Evolutionary conservation across 202 grass and related monocot genomes (phyloP).

Genomic region (Digitaria exilis): DNA sequence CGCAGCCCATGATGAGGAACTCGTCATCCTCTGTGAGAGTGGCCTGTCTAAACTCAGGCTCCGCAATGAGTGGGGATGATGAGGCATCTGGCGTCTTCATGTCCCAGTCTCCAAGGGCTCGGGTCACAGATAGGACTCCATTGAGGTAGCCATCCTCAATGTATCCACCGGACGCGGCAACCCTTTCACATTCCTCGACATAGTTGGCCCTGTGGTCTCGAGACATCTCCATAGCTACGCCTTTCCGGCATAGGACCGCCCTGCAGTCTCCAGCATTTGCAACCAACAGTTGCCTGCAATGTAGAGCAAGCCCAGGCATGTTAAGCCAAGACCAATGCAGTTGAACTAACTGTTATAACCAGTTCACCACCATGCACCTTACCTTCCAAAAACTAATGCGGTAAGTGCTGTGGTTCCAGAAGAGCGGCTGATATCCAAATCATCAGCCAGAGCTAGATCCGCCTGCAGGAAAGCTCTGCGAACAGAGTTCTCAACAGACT

Average conservation of each 20-base stretch:
- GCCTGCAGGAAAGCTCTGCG: constrained; percentile 67
- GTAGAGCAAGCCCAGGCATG: not conserved
- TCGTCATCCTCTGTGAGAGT: constrained; percentile 62
- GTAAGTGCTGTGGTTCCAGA: constrained; percentile 87
- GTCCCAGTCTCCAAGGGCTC: constrained; percentile 92
- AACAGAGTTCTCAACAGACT: constrained; percentile 62
- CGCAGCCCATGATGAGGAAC: constrained; percentile 90
- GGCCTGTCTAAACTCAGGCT: constrained; percentile 73
- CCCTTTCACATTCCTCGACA: constrained; percentile 57
- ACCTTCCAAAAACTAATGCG: constrained; percentile 81
- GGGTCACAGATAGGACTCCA: constrained; percentile 72
- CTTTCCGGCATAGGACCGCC: constrained; percentile 75
- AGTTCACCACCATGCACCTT: not conserved
- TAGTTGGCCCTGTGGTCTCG: constrained; percentile 72
- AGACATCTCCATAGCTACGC: constrained; percentile 79
- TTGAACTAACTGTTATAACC: not conserved
- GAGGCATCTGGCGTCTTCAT: constrained; percentile 58
- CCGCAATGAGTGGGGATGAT: constrained; percentile 68
- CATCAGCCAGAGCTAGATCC: constrained; percentile 69
- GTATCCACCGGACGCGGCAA: constrained; percentile 62
- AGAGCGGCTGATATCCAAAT: constrained; percentile 65
- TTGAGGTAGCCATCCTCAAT: constrained; percentile 93
- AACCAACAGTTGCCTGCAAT: constrained; percentile 76
- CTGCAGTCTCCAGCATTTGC: constrained; percentile 92
- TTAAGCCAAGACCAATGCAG: not conserved